phyloP scores from a whole-genome alignment of 495 filamentous ascomycete species.

The Daldinia grandis region DNA sequence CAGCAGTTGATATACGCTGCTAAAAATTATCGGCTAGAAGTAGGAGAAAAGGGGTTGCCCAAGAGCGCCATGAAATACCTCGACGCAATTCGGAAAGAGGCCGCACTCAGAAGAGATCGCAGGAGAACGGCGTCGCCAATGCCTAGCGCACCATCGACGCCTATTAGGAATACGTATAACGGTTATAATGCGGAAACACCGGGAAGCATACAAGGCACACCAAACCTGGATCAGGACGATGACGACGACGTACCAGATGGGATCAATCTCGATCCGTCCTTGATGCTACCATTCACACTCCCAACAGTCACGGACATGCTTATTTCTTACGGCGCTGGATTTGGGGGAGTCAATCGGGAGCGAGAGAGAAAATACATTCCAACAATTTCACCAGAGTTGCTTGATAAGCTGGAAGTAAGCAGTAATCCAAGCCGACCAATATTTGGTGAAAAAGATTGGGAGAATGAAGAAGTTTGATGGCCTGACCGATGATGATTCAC shows the following conservation, averaged over 20 bases:
- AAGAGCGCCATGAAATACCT: slow-evolving; percentile 90
- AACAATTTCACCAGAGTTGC: slow-evolving; percentile 90
- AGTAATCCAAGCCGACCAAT: slow-evolving; percentile 48
- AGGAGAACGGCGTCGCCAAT: slow-evolving; percentile 51
- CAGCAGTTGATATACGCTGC: slow-evolving; percentile 92
- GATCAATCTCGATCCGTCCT: slow-evolving; percentile 83
- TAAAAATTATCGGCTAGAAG: slow-evolving; percentile 92
- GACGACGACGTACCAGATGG: slow-evolving; percentile 71
- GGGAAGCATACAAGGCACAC: slow-evolving; percentile 44
- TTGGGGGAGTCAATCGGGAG: slow-evolving; percentile 91
- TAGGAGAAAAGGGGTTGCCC: slow-evolving; percentile 89
- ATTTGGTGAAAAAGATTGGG: slow-evolving; percentile 60
- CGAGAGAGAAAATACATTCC: slow-evolving; percentile 96
- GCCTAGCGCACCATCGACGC: slow-evolving; percentile 51
- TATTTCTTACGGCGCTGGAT: slow-evolving; percentile 91
- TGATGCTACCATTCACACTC: slow-evolving; percentile 93
- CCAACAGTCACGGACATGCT: slow-evolving; percentile 98
- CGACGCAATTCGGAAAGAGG: slow-evolving; percentile 77
- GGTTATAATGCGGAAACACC: slow-evolving; percentile 45
- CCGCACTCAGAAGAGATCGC: slow-evolving; percentile 62
- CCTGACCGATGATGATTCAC: slow-evolving; percentile 18
- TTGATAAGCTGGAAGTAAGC: slow-evolving; percentile 82
- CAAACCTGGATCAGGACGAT: slow-evolving; percentile 53
- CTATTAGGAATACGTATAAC: slow-evolving; percentile 48
- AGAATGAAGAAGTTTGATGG: slow-evolving; percentile 57